Base-by-base conservation (phyloP, 1,284 basidiomycete genomes). In the Cerrena zonata region DNA sequence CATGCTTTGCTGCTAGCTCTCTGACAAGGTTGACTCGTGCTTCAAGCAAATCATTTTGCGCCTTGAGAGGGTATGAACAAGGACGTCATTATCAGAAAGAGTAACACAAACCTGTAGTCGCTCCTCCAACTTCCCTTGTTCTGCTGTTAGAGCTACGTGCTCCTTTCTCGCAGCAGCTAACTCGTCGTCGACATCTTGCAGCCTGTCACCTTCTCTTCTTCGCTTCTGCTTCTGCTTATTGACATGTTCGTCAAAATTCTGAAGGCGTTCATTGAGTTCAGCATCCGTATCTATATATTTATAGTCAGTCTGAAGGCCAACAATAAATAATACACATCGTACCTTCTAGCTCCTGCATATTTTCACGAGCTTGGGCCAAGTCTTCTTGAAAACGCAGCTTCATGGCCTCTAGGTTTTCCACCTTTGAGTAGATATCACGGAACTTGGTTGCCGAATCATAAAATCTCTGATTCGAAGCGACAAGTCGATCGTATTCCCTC, bases 401-500 rank as follows among this genome's bases (percentile, higher is more conserved):
- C 60, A 79, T 78, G 53, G 82, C 75, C 51, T 87, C 75, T 45
- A 94, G 69, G 44, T 75, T 77, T 53, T 89, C 82, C 18, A 88
- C 82, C 53, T 82, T 81, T 47, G 86, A 71, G 61, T 92, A 92
- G 44, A 89, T 80, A 64, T 93, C 85, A 36, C 88, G 81, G 66
- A 97, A 97, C 59, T 87, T 86, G 15, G 83, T 82, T 1, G 91
- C 87, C 44, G 85, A 79, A 50, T 94, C 86, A 61, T 91, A 87
- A 64, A 94, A 91, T 44, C 82, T 80, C 53, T 84, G 76, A 65
- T 99, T 99, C 36, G 84, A 76, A 41, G 79, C 75, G 43, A 86
- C 85, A 37, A 91, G 72, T 15, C 72, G 70, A 23, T 87, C 80
- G 57, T 89, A 86, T 51, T 84, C 69, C 11, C 69, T 71, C 69